These are phyloP conservation scores for Arachnomyces sp. DNA, from an alignment of 2,329 filamentous ascomycete species.

Conservation along the genomic window DNA sequence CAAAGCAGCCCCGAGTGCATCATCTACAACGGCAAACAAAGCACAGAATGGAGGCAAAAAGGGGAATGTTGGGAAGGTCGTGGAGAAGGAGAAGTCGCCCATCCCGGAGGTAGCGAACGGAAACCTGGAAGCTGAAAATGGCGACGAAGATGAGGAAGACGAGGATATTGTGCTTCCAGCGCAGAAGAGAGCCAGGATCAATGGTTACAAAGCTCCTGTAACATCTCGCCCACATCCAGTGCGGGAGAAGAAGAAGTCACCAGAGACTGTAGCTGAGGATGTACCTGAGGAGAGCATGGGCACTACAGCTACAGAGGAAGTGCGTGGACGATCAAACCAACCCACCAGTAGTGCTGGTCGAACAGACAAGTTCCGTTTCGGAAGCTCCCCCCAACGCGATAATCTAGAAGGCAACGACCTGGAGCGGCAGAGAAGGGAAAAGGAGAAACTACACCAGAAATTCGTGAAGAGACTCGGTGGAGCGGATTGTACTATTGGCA, in stretches of 20 bases:
- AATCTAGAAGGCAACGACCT: conserved; percentile 36
- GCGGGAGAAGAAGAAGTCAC: conserved; percentile 4
- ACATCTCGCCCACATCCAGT: conserved; percentile 11
- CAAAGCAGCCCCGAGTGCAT: conserved; percentile 39
- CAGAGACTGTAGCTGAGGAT: conserved; percentile 10
- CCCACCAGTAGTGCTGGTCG: conserved; percentile 35
- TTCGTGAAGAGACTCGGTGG: conserved; percentile 88
- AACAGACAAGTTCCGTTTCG: conserved; percentile 54
- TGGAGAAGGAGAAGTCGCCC: conserved; percentile 4
- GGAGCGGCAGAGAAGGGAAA: conserved; percentile 48
- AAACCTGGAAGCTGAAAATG: conserved; percentile 7
- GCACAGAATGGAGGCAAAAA: not conserved
- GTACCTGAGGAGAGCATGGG: conserved; percentile 7
- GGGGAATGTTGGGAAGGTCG: conserved; percentile 7
- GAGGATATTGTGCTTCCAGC: conserved; percentile 32
- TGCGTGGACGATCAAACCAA: conserved; percentile 17
- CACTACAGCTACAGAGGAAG: conserved; percentile 5
- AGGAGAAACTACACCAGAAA: conserved; percentile 65
- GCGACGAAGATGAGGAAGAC: conserved; percentile 31
- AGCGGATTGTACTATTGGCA: conserved; percentile 66
- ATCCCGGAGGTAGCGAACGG: conserved; percentile 7
- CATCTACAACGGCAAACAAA: not conserved
- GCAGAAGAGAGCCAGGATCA: conserved; percentile 32
- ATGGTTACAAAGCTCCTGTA: conserved; percentile 16
- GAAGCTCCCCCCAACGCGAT: conserved; percentile 39